Conservation (phyloP, 352 stramenopile genomes). For the Globisporangium canariense region DNA sequence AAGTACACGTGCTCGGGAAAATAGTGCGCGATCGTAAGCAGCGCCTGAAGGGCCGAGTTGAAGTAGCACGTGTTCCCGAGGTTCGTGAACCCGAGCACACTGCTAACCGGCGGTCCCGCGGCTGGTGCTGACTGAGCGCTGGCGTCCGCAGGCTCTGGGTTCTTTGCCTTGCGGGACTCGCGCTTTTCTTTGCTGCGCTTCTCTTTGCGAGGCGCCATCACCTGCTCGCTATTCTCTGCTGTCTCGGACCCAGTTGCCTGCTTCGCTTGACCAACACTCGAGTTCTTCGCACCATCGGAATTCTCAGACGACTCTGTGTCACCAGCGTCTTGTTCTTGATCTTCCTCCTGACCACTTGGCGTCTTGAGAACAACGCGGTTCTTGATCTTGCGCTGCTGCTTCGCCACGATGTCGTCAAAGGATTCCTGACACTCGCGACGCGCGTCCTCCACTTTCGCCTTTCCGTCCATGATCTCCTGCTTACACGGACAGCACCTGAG, state of each 20-base stretch:
- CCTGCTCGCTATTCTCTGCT: neutral
- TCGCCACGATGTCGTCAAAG: conserved; percentile 47
- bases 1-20: conserved; percentile 52
- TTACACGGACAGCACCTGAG: conserved; percentile 40
- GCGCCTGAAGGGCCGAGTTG: conserved; percentile 85
- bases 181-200: neutral
- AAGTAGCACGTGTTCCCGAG: conserved; percentile 95
- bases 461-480: conserved; percentile 34
- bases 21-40: conserved; percentile 88
- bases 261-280: neutral
- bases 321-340: neutral
- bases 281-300: neutral
- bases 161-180: conserved; percentile 1
- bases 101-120: conserved; percentile 18
- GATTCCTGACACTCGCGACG: conserved; percentile 32
- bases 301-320: neutral
- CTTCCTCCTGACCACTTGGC: neutral
- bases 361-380: conserved; percentile 4
- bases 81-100: conserved; percentile 77
- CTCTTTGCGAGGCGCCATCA: neutral
- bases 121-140: neutral
- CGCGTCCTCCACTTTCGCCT: conserved; percentile 37
- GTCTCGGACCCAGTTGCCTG: neutral
- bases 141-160: neutral
- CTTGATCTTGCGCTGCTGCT: conserved; percentile 41